A percentile compares a stretch with the other conserved stretches of the same genome.
These are phyloP conservation scores for Aspergillus ibericus DNA, from an alignment of 2,329 filamentous ascomycete species.

Conservation along the genomic window DNA sequence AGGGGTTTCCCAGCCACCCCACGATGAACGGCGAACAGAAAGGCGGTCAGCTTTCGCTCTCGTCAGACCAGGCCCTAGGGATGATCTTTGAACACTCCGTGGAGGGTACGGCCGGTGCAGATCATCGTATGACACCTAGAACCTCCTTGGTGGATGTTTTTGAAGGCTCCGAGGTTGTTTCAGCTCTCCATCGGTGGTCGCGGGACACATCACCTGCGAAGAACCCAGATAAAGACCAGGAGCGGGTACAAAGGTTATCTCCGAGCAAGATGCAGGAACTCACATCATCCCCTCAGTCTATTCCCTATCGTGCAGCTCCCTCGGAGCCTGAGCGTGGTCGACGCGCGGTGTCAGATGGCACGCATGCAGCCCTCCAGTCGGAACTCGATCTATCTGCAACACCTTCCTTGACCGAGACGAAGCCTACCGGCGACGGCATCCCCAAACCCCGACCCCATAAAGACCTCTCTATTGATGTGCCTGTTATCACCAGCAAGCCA, in stretches of 20 bases:
- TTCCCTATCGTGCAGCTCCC: slow-evolving; percentile 49
- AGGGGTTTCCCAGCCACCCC: slow-evolving; percentile 1
- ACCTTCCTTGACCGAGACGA: slow-evolving; percentile 31
- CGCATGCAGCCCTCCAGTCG: slow-evolving; percentile 7
- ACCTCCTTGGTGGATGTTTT: slow-evolving; percentile 33
- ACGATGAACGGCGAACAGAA: slow-evolving; percentile 13
- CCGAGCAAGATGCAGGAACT: slow-evolving; percentile 56
- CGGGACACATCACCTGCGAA: slow-evolving; percentile 24
- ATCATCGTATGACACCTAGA: slow-evolving; percentile 13
- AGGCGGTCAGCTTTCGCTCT: slow-evolving; percentile 12
- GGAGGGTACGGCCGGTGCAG: slow-evolving; percentile 7
- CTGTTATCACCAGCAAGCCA: slow-evolving; percentile 4
- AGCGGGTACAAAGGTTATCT: slow-evolving; percentile 51
- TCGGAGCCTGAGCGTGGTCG: slow-evolving; percentile 22
- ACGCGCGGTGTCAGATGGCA: slow-evolving; percentile 24
- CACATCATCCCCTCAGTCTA: slow-evolving; percentile 54
- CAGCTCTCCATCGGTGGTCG: slow-evolving; percentile 24
- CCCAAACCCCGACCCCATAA: slow-evolving; percentile 26
- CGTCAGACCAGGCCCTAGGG: slow-evolving; percentile 20
- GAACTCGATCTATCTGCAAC: slow-evolving; percentile 16
- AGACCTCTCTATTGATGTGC: slow-evolving; percentile 17
- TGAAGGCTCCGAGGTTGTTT: slow-evolving; percentile 26
- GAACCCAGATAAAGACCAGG: slow-evolving; percentile 27
- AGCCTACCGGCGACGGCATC: slow-evolving; percentile 18
- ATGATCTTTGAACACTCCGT: slow-evolving; percentile 21